Percentiles rank a stretch among this genome's conserved stretches.
These are phyloP conservation scores for Citrus trifoliata DNA, from an alignment of 345 rosid genomes.

Conservation along the genomic window DNA sequence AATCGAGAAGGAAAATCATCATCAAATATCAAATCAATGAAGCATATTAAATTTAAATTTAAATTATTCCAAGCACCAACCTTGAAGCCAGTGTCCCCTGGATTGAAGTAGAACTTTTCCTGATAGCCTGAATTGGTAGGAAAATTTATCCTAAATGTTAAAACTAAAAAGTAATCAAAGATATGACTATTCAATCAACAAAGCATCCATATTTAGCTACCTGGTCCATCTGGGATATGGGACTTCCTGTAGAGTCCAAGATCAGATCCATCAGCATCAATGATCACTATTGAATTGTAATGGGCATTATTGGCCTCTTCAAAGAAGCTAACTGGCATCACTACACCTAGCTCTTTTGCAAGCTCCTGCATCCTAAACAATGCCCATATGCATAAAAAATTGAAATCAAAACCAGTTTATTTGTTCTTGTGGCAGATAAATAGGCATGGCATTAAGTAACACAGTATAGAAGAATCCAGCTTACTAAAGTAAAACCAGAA, in stretches of 20 bases:
- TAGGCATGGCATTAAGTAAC: background rate
- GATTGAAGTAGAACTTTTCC: constrained; percentile 97
- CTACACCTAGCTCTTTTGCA: constrained; percentile 83
- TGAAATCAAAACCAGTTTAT: constrained; percentile 2
- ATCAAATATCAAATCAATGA: background rate
- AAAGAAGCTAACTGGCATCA: constrained; percentile 91
- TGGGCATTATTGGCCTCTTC: constrained; percentile 94
- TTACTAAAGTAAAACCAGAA: background rate
- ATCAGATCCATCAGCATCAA: constrained; percentile 93
- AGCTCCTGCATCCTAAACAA: constrained; percentile 79
- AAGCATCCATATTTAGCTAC: constrained; percentile 32
- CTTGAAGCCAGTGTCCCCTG: constrained; percentile 97
- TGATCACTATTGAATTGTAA: constrained; percentile 83
- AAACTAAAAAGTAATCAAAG: constrained; percentile 6
- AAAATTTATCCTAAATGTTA: background rate
- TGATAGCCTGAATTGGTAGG: constrained; percentile 58
- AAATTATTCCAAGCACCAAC: constrained; percentile 32
- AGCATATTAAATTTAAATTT: background rate
- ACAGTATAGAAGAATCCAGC: background rate
- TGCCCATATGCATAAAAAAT: background rate
- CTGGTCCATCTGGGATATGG: constrained; percentile 98
- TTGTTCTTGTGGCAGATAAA: background rate
- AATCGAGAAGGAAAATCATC: constrained; percentile 1
- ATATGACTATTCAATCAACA: constrained; percentile 8
- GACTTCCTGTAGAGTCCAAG: constrained; percentile 93